Base-by-base conservation (phyloP, 2,329 filamentous ascomycete genomes). In the Neonectria faginata region DNA sequence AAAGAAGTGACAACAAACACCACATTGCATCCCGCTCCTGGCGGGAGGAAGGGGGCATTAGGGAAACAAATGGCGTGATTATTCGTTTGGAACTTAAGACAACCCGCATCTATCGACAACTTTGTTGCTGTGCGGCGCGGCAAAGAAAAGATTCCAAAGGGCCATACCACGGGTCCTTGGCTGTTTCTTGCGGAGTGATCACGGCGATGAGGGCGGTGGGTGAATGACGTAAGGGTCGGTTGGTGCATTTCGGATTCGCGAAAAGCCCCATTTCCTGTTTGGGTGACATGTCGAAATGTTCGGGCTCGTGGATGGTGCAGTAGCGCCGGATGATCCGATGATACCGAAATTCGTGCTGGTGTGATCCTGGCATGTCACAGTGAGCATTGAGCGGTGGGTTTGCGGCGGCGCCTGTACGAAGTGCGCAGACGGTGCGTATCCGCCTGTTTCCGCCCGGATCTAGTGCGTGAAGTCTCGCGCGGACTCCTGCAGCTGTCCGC, bases 171-270 rank as follows among this genome's bases (percentile, higher is more conserved):
- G 22, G n/a, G 39, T 10, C n/a, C 39, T 18, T 18, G 36, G 12
- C 33, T 36, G 33, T 36, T 39, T 39, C 36, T 39, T 3, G 7
- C 36, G 14, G 6, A 8, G 36, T 7, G 54, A 33, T 56, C 52
- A 56, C 5, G 53, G 41, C 41, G 44, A 57, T 31, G 44, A 60
- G 20, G 33, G 39, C 25, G 48, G 50, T 33, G 31, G 42, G 57
- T 72, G 71, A 73, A 60, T 72, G 71, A 73, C 71, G 71, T 71
- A 68, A 65, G 59, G 39, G 25, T 25, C 5, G 61, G 39, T 67
- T 60, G 62, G 31, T 36, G 54, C 14, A 47, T 36, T 22, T 52
- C 31, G 42, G 54, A 42, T 48, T 63, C 58, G 20, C 42, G 48
- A 44, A 59, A 44, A 59, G 48, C 25, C 50, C 53, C 51, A 66